phyloP scores from a whole-genome alignment of 805 yeast genomes.

The Jamesozyma lodderae region DNA sequence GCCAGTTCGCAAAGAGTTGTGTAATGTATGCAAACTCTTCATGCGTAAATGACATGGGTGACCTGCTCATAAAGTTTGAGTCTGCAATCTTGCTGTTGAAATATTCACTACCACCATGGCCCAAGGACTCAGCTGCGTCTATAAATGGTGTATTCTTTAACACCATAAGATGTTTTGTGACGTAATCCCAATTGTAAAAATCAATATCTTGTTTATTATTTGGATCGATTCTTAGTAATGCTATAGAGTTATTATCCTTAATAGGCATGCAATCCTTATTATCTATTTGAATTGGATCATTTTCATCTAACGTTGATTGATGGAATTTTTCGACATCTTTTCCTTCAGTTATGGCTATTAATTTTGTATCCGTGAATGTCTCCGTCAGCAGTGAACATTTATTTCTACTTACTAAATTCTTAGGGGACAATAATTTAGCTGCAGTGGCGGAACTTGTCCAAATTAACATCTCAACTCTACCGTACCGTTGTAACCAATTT shows the following conservation, averaged over 20 bases:
- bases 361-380: constrained; percentile 47
- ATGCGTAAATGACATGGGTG: constrained; percentile 40
- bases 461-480: constrained; percentile 65
- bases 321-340: constrained; percentile 16
- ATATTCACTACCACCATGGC: constrained; percentile 72
- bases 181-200: constrained; percentile 55
- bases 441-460: constrained; percentile 58
- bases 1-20: constrained; percentile 59
- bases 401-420: constrained; percentile 44
- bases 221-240: constrained; percentile 51
- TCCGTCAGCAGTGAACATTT: constrained; percentile 59
- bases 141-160: constrained; percentile 36
- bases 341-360: constrained; percentile 41
- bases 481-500: constrained; percentile 68
- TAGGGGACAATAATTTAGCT: constrained; percentile 49
- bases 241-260: constrained; percentile 30
- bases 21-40: constrained; percentile 49
- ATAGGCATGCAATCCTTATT: constrained; percentile 26
- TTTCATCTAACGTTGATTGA: constrained; percentile 10
- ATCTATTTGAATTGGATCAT: constrained; percentile 28
- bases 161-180: constrained; percentile 52
- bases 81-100: constrained; percentile 30
- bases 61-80: constrained; percentile 34
- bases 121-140: constrained; percentile 46
- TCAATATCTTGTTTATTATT: constrained; percentile 36